These are phyloP conservation scores for Coniochaeta prunicola DNA, from an alignment of 2,329 filamentous ascomycete species.

Conservation along the genomic window DNA sequence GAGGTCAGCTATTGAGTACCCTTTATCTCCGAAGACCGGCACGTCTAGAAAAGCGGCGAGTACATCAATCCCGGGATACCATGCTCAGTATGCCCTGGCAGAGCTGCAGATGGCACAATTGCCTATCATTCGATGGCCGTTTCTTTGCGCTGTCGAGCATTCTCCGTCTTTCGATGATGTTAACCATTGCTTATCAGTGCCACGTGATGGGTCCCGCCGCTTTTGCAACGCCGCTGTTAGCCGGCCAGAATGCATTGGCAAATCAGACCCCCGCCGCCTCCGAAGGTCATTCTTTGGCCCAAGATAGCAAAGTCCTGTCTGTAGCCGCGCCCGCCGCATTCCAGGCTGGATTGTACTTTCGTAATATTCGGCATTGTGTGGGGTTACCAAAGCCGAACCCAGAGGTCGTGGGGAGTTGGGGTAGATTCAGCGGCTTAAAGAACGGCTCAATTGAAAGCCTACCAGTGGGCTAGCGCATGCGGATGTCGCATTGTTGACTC, in stretches of 20 bases:
- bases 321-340: background rate
- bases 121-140: background rate
- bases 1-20: background rate
- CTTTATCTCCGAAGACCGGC: slow-evolving; percentile 1
- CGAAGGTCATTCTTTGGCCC: background rate
- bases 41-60: background rate
- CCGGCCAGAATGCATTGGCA: background rate
- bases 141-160: background rate
- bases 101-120: background rate
- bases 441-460: background rate
- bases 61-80: background rate
- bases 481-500: background rate
- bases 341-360: background rate
- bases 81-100: background rate
- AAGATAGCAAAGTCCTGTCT: background rate
- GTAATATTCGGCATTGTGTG: background rate
- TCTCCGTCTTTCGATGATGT: background rate
- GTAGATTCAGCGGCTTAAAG: background rate
- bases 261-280: background rate
- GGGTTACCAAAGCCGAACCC: background rate
- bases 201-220: background rate
- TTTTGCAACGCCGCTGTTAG: background rate
- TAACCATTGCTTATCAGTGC: background rate
- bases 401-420: background rate
- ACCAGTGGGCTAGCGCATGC: background rate